phyloP scores from a whole-genome alignment of 2,329 filamentous ascomycete genomes.

The Diatrype stigma region DNA sequence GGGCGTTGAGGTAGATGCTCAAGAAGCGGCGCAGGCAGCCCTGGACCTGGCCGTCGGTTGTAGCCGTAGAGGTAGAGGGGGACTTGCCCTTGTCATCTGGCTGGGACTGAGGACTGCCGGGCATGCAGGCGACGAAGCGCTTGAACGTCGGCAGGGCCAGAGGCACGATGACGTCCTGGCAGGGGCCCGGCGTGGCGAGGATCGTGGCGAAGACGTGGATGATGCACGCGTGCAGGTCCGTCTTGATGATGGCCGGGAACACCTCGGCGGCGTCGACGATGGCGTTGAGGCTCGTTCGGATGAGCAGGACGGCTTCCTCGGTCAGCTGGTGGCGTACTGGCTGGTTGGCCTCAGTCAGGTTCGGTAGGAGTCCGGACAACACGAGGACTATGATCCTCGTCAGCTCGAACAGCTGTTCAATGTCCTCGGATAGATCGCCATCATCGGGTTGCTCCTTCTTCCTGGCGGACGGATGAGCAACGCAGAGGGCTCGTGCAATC shows the following conservation, averaged over 20 bases:
- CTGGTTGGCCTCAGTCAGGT: constrained; percentile 64
- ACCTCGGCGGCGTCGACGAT: constrained; percentile 93
- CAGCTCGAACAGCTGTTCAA: constrained; percentile 95
- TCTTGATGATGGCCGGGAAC: constrained; percentile 94
- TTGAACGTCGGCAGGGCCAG: constrained; percentile 88
- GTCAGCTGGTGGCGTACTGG: constrained; percentile 72
- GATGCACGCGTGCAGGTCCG: constrained; percentile 92
- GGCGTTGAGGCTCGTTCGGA: constrained; percentile 76
- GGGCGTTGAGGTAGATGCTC: constrained; percentile 70
- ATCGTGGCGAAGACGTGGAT: constrained; percentile 95
- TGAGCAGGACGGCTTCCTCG: constrained; percentile 78
- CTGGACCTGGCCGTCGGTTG: constrained; percentile 66
- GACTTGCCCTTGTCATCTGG: too few relatives aligned
- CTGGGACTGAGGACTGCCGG: constrained; percentile 42
- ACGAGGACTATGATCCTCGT: constrained; percentile 95
- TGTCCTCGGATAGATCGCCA: constrained; percentile 86
- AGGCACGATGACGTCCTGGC: constrained; percentile 84
- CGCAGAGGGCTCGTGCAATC: constrained; percentile 83
- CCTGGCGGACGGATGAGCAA: constrained; percentile 86
- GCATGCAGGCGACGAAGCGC: constrained; percentile 78
- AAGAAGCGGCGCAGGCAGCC: constrained; percentile 81
- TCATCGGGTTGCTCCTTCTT: constrained; percentile 62
- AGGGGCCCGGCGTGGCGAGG: constrained; percentile 71
- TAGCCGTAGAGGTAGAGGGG: constrained; percentile 29
- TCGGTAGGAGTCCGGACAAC: constrained; percentile 80